Evolutionary conservation across 352 stramenopile species (phyloP).

Genomic region (Phytophthora cajani): DNA sequence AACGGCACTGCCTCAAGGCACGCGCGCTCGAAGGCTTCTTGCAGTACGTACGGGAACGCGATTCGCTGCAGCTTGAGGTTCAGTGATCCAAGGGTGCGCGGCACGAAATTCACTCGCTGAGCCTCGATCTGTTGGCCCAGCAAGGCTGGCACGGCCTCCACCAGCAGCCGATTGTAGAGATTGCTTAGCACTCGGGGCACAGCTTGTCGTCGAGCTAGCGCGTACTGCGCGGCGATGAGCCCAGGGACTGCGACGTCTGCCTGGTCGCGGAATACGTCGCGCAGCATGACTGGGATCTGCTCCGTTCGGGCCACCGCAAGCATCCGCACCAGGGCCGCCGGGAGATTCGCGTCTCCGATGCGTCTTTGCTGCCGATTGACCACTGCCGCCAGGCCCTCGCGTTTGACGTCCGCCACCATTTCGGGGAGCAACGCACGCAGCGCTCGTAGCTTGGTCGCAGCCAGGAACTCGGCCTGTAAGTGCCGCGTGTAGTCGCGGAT

Average conservation of each 20-base stretch:
- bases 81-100: constrained; percentile 54
- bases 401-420: constrained; percentile 37
- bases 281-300: constrained; percentile 65
- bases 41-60: constrained; percentile 68
- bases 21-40: constrained; percentile 63
- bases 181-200: constrained; percentile 71
- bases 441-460: constrained; percentile 61
- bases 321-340: constrained; percentile 54
- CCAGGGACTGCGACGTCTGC: constrained; percentile 53
- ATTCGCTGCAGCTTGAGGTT: constrained; percentile 49
- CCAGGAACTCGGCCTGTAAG: constrained; percentile 58
- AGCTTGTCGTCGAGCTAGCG: constrained; percentile 41
- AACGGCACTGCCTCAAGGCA: constrained; percentile 71
- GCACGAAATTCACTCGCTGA: constrained; percentile 56
- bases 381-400: constrained; percentile 47
- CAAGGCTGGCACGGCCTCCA: constrained; percentile 60
- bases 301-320: constrained; percentile 57
- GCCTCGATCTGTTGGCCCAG: constrained; percentile 46
- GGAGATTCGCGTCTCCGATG: constrained; percentile 54
- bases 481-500: constrained; percentile 50
- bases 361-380: constrained; percentile 51
- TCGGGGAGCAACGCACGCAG: constrained; percentile 53
- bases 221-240: constrained; percentile 27
- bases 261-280: constrained; percentile 68
- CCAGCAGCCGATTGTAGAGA: constrained; percentile 46